These are phyloP conservation scores for Phytopythium mirpurense DNA, from an alignment of 352 stramenopile genomes.

Conservation along the genomic window DNA sequence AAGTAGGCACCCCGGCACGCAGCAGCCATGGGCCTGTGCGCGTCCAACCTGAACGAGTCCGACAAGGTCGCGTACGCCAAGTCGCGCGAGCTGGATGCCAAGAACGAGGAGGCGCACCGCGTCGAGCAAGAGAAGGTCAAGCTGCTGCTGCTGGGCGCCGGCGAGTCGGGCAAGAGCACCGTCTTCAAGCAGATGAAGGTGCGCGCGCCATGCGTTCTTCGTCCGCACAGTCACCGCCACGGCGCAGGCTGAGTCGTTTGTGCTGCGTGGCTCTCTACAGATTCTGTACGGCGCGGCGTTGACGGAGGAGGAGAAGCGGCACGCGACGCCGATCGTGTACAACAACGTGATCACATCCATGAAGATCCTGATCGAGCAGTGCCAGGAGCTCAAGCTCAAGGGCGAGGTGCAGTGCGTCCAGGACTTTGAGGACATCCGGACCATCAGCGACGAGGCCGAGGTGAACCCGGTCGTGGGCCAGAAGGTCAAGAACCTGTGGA, in stretches of 20 bases:
- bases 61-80: conserved; percentile 65
- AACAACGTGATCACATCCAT: conserved; percentile 90
- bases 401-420: conserved; percentile 63
- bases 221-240: background rate
- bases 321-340: conserved; percentile 88
- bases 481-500: conserved; percentile 94
- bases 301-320: conserved; percentile 85
- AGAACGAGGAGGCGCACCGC: conserved; percentile 74
- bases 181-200: conserved; percentile 93
- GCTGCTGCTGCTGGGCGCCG: conserved; percentile 91
- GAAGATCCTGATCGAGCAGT: conserved; percentile 90
- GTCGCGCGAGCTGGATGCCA: conserved; percentile 69
- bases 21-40: conserved; percentile 61
- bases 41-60: conserved; percentile 48
- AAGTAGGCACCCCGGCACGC: conserved; percentile 4
- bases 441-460: conserved; percentile 79
- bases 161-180: conserved; percentile 94
- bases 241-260: background rate
- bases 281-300: conserved; percentile 81
- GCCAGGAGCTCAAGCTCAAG: conserved; percentile 75
- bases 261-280: conserved; percentile 21
- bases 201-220: conserved; percentile 5
- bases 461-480: conserved; percentile 87
- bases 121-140: conserved; percentile 93
- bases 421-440: conserved; percentile 78